phyloP scores from a whole-genome alignment of 352 stramenopile species.

The Pythium graminicola region DNA sequence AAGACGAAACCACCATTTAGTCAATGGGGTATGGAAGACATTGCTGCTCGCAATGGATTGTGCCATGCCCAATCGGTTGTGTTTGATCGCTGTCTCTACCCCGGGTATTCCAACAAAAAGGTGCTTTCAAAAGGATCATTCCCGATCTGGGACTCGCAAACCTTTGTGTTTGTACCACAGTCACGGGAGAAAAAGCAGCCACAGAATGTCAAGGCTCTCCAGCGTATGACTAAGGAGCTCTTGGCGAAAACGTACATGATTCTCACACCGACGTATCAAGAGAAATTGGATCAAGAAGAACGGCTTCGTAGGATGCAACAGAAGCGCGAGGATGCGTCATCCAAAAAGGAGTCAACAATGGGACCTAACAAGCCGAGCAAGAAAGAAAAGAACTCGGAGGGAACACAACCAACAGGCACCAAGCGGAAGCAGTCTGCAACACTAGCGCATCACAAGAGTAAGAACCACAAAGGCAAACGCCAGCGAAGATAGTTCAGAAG shows the following conservation, averaged over 20 bases:
- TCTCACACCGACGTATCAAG: constrained; percentile 52
- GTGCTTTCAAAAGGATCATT: constrained; percentile 94
- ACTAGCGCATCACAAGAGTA: constrained; percentile 37
- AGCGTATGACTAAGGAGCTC: constrained; percentile 49
- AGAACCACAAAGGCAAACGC: constrained; percentile 23
- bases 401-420: constrained; percentile 4
- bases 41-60: constrained; percentile 46
- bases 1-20: constrained; percentile 93
- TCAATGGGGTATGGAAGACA: constrained; percentile 78
- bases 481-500: constrained; percentile 17
- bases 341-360: neutral
- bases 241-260: constrained; percentile 62
- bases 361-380: constrained; percentile 14
- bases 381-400: constrained; percentile 21
- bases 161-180: constrained; percentile 86
- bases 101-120: constrained; percentile 95
- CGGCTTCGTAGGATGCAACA: constrained; percentile 26
- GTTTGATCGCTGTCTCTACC: constrained; percentile 91
- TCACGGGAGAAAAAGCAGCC: constrained; percentile 15
- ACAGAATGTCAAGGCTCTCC: constrained; percentile 18
- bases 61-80: constrained; percentile 70
- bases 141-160: constrained; percentile 93
- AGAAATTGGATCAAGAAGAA: constrained; percentile 30
- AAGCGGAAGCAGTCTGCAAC: constrained; percentile 17
- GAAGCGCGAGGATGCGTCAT: constrained; percentile 27